Percentiles rank a stretch among this genome's conserved stretches.
Conservation (phyloP, 2,329 filamentous ascomycete species). For the Alternaria infectoria region DNA sequence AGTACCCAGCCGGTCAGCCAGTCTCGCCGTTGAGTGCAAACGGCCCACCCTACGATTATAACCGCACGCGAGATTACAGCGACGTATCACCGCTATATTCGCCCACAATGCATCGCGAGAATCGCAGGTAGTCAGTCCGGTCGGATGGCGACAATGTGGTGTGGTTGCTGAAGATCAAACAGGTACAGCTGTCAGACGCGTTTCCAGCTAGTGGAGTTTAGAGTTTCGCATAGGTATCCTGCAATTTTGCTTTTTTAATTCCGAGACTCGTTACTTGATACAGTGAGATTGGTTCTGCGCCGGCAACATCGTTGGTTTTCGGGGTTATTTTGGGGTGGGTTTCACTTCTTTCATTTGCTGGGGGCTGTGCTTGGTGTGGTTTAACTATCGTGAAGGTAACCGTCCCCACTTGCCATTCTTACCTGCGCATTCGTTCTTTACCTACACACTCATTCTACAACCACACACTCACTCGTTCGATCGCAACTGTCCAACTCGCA, state of each 20-base stretch:
- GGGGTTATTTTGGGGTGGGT: not conserved
- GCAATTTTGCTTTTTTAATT: constrained; percentile 1
- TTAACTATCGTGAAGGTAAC: not conserved
- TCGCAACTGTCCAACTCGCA: not conserved
- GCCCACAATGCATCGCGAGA: not conserved
- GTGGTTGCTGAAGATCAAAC: not conserved
- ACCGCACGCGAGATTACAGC: not conserved
- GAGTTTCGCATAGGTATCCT: not conserved
- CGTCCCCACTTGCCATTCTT: not conserved
- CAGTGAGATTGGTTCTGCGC: not conserved
- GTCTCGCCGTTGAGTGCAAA: not conserved
- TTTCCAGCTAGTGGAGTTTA: not conserved
- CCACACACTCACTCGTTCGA: not conserved
- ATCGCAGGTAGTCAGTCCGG: not conserved
- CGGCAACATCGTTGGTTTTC: not conserved
- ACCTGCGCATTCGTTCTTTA: not conserved
- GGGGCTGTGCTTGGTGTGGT: not conserved
- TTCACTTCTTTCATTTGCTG: not conserved
- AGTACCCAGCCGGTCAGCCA: not conserved
- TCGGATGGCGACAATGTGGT: not conserved
- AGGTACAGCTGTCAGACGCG: not conserved
- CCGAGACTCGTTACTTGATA: not conserved
- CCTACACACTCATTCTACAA: not conserved
- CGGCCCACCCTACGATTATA: not conserved
- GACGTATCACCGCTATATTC: not conserved